A percentile compares a stretch with the other conserved stretches of the same genome.
Evolutionary conservation across 2,329 filamentous ascomycete genomes (phyloP).

Genomic region (Calonectria hongkongensis): DNA sequence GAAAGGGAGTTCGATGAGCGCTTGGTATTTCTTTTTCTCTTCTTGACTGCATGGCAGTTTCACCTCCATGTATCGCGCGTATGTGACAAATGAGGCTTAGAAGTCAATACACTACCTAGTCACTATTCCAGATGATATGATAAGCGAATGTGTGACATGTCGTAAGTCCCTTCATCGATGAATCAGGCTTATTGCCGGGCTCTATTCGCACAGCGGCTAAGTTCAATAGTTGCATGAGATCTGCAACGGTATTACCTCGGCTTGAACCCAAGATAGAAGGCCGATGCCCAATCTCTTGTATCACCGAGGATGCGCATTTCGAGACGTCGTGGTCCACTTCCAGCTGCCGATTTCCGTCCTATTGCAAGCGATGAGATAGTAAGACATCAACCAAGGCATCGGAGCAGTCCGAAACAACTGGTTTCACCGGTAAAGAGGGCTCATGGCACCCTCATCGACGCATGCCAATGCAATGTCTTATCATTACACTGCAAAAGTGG

Average conservation of each 20-base stretch:
- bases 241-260: not conserved
- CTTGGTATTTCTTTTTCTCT: no score
- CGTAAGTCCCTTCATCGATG: no score
- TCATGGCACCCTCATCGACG: not conserved
- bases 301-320: no score
- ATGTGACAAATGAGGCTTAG: no score
- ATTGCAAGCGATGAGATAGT: not conserved
- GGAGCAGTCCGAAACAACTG: not conserved
- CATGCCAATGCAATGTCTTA: constrained; percentile 18
- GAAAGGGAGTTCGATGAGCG: constrained; percentile 1
- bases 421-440: not conserved
- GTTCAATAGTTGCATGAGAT: no score
- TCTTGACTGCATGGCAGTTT: no score
- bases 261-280: not conserved
- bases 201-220: no score
- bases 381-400: not conserved
- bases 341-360: not conserved
- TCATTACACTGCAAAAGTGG: constrained; percentile 23
- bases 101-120: no score
- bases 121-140: no score
- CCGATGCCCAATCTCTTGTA: not conserved
- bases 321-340: not conserved
- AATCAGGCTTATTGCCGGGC: no score
- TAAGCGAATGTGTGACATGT: no score
- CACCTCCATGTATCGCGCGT: no score